Evolutionary conservation across 164 flowering plant genomes (phyloP).

Genomic region (Dillenia suffruticosa): DNA sequence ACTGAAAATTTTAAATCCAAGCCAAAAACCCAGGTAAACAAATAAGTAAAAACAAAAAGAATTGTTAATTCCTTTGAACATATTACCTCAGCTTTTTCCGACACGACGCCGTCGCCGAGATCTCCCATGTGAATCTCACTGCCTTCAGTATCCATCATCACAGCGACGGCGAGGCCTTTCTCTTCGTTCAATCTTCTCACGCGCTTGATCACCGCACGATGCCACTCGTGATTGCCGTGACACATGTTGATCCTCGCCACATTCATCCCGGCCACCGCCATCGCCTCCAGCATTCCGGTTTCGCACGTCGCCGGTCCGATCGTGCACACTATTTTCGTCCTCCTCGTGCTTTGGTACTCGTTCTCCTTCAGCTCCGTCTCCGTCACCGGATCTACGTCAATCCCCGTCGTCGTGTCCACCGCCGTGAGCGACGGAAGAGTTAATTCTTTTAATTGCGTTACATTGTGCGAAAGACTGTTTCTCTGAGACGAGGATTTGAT

Average conservation of each 20-base stretch:
- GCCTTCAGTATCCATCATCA: conserved; percentile 99
- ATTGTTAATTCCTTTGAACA: background rate
- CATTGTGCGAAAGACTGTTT: background rate
- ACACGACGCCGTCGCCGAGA: conserved; percentile 58
- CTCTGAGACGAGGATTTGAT: conserved; percentile 5
- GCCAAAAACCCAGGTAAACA: background rate
- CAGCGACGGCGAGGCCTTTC: conserved; percentile 87
- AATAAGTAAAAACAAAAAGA: background rate
- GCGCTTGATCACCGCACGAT: conserved; percentile 52
- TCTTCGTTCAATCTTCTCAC: conserved; percentile 79
- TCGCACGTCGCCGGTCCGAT: conserved; percentile 68
- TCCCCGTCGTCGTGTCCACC: conserved; percentile 13
- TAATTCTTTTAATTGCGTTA: too few species aligned
- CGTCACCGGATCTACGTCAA: conserved; percentile 34
- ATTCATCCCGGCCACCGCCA: conserved; percentile 94
- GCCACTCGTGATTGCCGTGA: conserved; percentile 93
- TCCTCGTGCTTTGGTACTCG: conserved; percentile 58
- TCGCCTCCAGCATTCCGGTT: conserved; percentile 77
- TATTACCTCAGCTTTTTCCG: conserved; percentile 82
- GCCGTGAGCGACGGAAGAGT: background rate
- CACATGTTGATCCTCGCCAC: conserved; percentile 94
- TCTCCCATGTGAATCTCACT: conserved; percentile 99
- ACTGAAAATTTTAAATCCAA: too few species aligned
- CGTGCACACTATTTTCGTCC: conserved; percentile 67
- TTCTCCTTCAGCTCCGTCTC: conserved; percentile 59